Percentiles rank a stretch among this genome's conserved stretches.
Evolutionary conservation across 257 asterid species (phyloP).

Genomic region (Ilex aquifolium): DNA sequence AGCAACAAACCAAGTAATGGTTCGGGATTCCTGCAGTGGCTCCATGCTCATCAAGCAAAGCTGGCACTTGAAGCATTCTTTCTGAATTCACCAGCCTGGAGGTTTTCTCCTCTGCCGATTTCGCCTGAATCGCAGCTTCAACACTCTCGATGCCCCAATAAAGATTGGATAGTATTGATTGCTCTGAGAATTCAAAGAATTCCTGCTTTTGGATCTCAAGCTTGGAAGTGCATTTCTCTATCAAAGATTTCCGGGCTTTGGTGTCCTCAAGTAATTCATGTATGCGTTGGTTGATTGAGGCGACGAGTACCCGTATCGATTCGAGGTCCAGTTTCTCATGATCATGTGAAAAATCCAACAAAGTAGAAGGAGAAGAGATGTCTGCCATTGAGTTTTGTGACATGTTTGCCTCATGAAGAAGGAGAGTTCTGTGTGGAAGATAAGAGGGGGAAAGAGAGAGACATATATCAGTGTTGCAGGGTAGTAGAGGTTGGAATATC

Average conservation of each 20-base stretch:
- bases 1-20: constrained; percentile 35
- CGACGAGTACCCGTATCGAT: constrained; percentile 37
- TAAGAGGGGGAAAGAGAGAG: constrained; percentile 5
- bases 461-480: constrained; percentile 4
- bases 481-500: constrained; percentile 18
- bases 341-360: constrained; percentile 21
- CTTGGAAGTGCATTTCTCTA: constrained; percentile 48
- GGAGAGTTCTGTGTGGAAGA: constrained; percentile 11
- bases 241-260: constrained; percentile 34
- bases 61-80: constrained; percentile 83
- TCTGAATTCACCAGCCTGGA: constrained; percentile 47
- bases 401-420: constrained; percentile 32
- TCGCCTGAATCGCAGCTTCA: constrained; percentile 37
- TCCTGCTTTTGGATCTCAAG: constrained; percentile 44
- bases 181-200: constrained; percentile 63
- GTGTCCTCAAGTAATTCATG: constrained; percentile 27
- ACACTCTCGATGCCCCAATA: constrained; percentile 67
- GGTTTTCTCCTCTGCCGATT: constrained; percentile 23
- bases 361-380: constrained; percentile 21
- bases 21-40: constrained; percentile 57
- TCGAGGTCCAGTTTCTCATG: constrained; percentile 45
- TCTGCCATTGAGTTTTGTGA: constrained; percentile 41
- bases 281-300: constrained; percentile 40
- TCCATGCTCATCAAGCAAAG: constrained; percentile 60
- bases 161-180: constrained; percentile 66